A percentile compares a stretch with the other conserved stretches of the same genome.
These are phyloP conservation scores for Suillus fuscotomentosus DNA, from an alignment of 768 basidiomycete species.

Conservation along the genomic window DNA sequence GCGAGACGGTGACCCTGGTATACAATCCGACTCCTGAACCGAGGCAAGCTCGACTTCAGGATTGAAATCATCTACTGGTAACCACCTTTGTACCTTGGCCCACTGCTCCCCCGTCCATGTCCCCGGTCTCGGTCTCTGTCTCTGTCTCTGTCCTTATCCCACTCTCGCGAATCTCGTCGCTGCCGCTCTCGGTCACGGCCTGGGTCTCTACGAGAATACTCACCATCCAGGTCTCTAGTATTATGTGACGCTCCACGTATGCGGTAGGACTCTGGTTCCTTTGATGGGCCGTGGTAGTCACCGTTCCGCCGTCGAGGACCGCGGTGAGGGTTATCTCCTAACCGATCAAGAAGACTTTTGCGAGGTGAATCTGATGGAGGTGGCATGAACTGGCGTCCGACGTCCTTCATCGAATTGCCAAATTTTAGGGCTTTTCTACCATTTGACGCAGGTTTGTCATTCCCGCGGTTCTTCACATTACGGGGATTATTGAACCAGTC, in stretches of 20 bases:
- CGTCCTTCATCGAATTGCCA: slow-evolving; percentile 33
- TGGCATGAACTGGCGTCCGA: slow-evolving; percentile 21
- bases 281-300: slow-evolving; percentile 3
- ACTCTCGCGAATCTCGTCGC: slow-evolving; percentile 17
- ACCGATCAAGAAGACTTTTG: slow-evolving; percentile 37
- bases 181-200: slow-evolving; percentile 18
- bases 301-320: slow-evolving; percentile 8
- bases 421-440: slow-evolving; percentile 36
- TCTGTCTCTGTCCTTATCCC: slow-evolving; percentile 14
- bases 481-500: slow-evolving; percentile 63
- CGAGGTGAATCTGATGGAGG: slow-evolving; percentile 12
- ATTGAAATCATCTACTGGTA: slow-evolving; percentile 29
- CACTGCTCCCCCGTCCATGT: slow-evolving; percentile 16
- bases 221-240: slow-evolving; percentile 13
- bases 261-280: slow-evolving; percentile 14
- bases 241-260: slow-evolving; percentile 32
- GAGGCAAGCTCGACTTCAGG: slow-evolving; percentile 45
- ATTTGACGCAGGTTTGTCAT: slow-evolving; percentile 8
- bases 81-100: slow-evolving; percentile 52
- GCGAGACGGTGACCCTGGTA: slow-evolving; percentile 49
- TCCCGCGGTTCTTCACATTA: slow-evolving; percentile 29
- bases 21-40: slow-evolving; percentile 75
- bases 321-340: slow-evolving; percentile 13
- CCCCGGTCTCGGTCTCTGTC: slow-evolving; percentile 20
- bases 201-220: slow-evolving; percentile 11